Conservation (phyloP, 768 basidiomycete species). For the Tulasnella sp. region DNA sequence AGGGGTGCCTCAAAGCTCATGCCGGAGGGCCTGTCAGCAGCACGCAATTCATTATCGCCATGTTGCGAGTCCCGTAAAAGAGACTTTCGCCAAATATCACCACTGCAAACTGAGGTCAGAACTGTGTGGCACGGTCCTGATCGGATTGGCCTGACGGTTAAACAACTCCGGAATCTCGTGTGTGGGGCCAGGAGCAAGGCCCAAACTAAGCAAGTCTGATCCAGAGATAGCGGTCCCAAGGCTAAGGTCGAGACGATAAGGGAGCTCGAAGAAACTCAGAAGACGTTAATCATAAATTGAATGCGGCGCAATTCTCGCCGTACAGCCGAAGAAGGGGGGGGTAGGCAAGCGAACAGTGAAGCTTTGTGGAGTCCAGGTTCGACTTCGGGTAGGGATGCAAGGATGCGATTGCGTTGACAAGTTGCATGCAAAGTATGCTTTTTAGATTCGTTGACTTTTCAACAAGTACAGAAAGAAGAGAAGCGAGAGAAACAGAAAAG, state of each 20-base stretch:
- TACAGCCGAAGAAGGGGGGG: conserved; percentile 3
- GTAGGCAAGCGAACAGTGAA: background rate
- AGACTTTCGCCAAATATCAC: background rate
- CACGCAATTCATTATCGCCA: conserved; percentile 15
- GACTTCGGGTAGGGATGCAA: background rate
- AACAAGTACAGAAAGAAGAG: background rate
- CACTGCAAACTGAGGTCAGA: background rate
- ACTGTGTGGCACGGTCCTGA: background rate
- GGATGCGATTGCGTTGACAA: conserved; percentile 5
- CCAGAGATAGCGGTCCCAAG: conserved; percentile 6
- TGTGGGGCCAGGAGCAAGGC: conserved; percentile 8
- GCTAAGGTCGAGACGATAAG: conserved; percentile 13
- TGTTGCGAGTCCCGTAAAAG: background rate
- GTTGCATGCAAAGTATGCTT: conserved; percentile 13
- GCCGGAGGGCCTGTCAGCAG: conserved; percentile 8
- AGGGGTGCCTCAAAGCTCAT: background rate
- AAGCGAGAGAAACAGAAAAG: background rate
- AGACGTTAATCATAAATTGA: conserved; percentile 10
- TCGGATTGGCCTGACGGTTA: conserved; percentile 5
- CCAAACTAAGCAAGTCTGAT: conserved; percentile 10
- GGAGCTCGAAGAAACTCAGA: conserved; percentile 13
- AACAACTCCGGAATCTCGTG: conserved; percentile 9
- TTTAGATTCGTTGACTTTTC: conserved; percentile 2
- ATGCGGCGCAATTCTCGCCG: background rate
- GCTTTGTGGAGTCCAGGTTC: conserved; percentile 9